Base-by-base conservation (phyloP, 2,329 filamentous ascomycete species). In the Penicillium frequentans region DNA sequence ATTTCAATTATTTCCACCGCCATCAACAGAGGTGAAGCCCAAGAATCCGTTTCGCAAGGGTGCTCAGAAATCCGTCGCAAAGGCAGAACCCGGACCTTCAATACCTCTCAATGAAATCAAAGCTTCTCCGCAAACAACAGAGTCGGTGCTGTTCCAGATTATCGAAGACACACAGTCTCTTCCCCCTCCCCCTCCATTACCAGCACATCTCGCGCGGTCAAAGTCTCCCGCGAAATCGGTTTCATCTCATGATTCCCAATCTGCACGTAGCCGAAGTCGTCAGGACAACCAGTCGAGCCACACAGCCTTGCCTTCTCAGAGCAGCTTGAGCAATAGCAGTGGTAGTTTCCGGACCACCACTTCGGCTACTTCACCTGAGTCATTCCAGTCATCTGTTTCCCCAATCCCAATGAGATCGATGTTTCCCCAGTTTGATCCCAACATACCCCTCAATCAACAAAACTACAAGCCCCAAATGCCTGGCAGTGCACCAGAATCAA, bases 341-440 rank as follows among this genome's bases (percentile, higher is more conserved):
- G 60, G 57, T 46, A 67, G 55, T 39, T 44, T 50, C 23, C 51
- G 58, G n/a, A 57, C 56, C 45, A 44, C 54, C 14, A 49, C 35
- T 1, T 58, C 64, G 16, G 52, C 56, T n/a, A 42, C 48, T 2
- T 64, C 58, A 2, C 61, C 67, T 5, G 58, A 60, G 49, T 58
- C 63, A 19, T 63, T 60, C 0, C 62, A 60, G 26, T 62, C 63
- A 2, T 65, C 65, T 10, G 57, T 53, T 10, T 71, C 75, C 3
- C 73, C 75, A 0, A 63, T 70, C 3, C 74, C 75, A 11, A 78
- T 80, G 61, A 73, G 65, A 55, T 79, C 78, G 5, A 79, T 79
- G 60, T 79, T 80, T 57, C 78, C 78, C 8, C 73, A 66, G 10
- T 78, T 78, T 57, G 69, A 80, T 57, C 73, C 74, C 1, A 68